Conservation (phyloP, 2,329 filamentous ascomycete genomes). For the Xylaria sp. region DNA sequence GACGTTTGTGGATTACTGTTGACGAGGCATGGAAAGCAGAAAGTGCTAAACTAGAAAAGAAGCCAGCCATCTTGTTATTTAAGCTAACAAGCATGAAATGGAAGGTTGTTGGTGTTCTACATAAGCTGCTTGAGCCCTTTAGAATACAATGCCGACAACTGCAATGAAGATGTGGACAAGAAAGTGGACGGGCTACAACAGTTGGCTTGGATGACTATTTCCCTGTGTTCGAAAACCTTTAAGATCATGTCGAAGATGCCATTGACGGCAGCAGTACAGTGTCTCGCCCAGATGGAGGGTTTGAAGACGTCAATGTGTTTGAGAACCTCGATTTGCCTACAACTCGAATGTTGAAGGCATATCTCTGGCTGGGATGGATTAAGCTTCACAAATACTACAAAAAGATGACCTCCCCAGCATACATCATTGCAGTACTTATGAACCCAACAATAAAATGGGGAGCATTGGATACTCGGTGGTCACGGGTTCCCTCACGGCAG, state of each 20-base stretch:
- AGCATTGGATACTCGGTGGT: background rate
- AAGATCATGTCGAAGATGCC: background rate
- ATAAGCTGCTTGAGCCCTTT: background rate
- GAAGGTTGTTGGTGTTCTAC: background rate
- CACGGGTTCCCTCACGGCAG: background rate
- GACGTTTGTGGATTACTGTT: background rate
- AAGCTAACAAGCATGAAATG: background rate
- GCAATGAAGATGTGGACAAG: background rate
- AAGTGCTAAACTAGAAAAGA: background rate
- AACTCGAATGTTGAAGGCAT: background rate
- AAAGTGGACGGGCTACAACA: background rate
- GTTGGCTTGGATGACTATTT: background rate
- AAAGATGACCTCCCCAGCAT: background rate
- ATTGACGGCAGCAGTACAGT: background rate
- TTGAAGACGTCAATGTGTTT: background rate
- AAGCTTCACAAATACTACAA: background rate
- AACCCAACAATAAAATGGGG: background rate
- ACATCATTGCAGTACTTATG: background rate
- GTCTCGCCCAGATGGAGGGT: background rate
- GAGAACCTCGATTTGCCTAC: background rate
- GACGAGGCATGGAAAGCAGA: background rate
- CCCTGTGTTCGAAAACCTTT: background rate
- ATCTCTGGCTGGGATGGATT: background rate
- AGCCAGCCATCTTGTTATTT: background rate
- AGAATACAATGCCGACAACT: background rate